Evolutionary conservation across 2,329 filamentous ascomycete genomes (phyloP), one percentile per base, ranked within the genome.

Genomic region (Raffaelea albimanens): DNA sequence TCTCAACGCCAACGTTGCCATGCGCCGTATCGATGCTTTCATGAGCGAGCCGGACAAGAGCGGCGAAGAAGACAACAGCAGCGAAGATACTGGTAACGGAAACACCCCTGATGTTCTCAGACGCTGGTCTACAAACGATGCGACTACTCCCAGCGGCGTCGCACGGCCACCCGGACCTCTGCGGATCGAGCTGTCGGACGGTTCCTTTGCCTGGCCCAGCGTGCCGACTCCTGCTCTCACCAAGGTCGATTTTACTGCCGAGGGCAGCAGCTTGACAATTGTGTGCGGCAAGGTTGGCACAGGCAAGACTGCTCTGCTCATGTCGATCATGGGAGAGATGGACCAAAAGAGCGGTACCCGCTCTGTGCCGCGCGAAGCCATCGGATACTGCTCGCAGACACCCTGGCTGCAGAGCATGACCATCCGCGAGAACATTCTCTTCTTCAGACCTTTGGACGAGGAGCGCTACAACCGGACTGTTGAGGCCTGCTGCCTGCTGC

Each of bases 31-130:
- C 19, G 85, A 95, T 57, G 75, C 78, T 20, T 95, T 94, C 65
- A 94, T 95, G 87, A 68, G 71, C 1, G 89, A 95, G 62, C 87
- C 87, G 0, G 80, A 95, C 57, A 87, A 88, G 55, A 75, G 78
- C 25, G 71, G 75, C 23, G 61, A 63, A 3, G 66, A 68, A 4
- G 57, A 60, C 9, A 63, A 70, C 3, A 41, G 61, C 1, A 53
- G 53, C 2, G 18, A 16, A 9, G 31, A 60, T 9, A 63, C 70
- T 3, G 41, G 61, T 1, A 53, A 53, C 2, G 25, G 13, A 29
- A 7, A 7, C 13, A 13, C 13, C 25, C 25, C 25, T 13, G 57
- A 55, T 11, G 43, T 50, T 22, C 42, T 55, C 42, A 44, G 33
- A 11, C 51, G 48, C 16, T 33, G 31, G 2, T 29, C 25, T n/a